Evolutionary conservation across 208 protist genomes (phyloP).

Genomic region (Naegleria lovaniensis): DNA sequence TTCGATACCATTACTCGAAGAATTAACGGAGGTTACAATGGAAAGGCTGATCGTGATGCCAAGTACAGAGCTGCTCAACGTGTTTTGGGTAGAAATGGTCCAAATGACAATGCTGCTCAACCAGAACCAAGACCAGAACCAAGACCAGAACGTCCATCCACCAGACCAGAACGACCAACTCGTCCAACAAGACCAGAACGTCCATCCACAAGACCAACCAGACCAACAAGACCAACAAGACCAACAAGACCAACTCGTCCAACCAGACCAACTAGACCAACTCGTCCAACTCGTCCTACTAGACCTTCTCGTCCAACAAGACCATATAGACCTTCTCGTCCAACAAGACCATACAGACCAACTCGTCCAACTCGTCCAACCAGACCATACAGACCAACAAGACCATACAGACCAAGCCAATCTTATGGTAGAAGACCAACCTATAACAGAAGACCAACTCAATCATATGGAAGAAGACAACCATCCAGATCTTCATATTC

Average conservation of each 20-base stretch:
- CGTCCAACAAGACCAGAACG: too few species aligned
- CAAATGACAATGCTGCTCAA: background rate
- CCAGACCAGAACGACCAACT: background rate
- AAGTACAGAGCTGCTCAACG: background rate
- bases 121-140: background rate
- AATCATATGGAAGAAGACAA: too few species aligned
- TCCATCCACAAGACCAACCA: background rate
- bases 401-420: background rate
- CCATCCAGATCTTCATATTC: too few species aligned
- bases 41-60: constrained; percentile 29
- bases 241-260: background rate
- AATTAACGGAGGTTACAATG: constrained; percentile 39
- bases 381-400: background rate
- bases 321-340: background rate
- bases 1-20: constrained; percentile 30
- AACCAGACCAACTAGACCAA: background rate
- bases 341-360: background rate
- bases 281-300: background rate
- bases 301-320: background rate
- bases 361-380: background rate
- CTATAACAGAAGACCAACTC: too few species aligned
- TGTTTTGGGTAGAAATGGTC: background rate
- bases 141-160: background rate
- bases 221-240: background rate
- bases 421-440: background rate